A percentile compares a stretch with the other conserved stretches of the same genome.
phyloP scores from a whole-genome alignment of 2,329 filamentous ascomycete genomes.

The Fusarium siculi region DNA sequence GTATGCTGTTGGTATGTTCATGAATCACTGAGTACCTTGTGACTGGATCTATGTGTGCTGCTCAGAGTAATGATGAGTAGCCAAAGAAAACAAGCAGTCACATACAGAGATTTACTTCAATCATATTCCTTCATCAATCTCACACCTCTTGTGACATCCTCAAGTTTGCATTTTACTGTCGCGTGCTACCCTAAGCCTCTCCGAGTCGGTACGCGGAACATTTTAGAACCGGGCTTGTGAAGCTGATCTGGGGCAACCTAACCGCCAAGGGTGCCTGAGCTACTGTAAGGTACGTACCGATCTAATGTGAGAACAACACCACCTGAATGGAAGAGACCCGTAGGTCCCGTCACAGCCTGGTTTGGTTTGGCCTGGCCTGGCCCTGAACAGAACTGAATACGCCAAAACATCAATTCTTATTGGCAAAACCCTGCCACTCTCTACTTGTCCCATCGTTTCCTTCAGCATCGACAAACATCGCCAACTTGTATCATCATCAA shows the following conservation, averaged over 20 bases:
- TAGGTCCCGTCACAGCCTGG: slow-evolving; percentile 1
- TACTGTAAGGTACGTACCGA: slow-evolving; percentile 36
- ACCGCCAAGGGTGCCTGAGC: slow-evolving; percentile 15
- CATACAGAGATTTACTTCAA: neutral
- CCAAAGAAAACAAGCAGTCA: neutral
- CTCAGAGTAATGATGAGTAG: neutral
- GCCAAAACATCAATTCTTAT: slow-evolving; percentile 27
- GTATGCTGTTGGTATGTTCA: neutral
- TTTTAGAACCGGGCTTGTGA: neutral
- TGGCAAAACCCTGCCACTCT: slow-evolving; percentile 22
- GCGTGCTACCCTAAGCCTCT: neutral
- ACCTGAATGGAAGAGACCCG: neutral
- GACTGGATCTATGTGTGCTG: neutral
- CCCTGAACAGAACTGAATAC: slow-evolving; percentile 15
- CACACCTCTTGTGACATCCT: neutral
- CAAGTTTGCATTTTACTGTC: neutral
- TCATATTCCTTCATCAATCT: neutral
- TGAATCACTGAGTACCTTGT: neutral
- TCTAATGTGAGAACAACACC: slow-evolving; percentile 34
- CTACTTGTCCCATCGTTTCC: slow-evolving; percentile 19
- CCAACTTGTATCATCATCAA: slow-evolving; percentile 15
- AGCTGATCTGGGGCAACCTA: neutral
- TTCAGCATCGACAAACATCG: slow-evolving; percentile 26
- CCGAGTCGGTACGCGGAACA: neutral
- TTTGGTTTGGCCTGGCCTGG: neutral